Percentiles rank a stretch among this genome's conserved stretches.
phyloP scores from a whole-genome alignment of 495 filamentous ascomycete species.

The Copromyces sp. region DNA sequence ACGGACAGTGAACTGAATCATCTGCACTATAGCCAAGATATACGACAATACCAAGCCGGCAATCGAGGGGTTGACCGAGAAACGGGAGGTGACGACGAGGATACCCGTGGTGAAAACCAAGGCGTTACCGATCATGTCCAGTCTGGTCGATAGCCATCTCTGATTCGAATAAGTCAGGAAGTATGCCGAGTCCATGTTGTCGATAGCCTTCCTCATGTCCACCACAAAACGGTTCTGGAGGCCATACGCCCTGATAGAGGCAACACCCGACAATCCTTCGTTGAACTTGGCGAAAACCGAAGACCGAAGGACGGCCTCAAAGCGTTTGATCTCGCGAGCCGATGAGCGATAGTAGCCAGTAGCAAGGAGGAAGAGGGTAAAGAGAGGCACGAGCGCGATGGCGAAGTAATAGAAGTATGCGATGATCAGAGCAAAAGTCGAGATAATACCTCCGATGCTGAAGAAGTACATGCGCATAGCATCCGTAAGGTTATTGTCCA shows the following conservation, averaged over 20 bases:
- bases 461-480: conserved; percentile 90
- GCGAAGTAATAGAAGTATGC: conserved; percentile 91
- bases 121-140: conserved; percentile 72
- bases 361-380: conserved; percentile 70
- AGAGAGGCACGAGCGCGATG: conserved; percentile 75
- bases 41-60: conserved; percentile 83
- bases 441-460: conserved; percentile 65
- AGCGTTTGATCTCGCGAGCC: conserved; percentile 86
- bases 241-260: conserved; percentile 83
- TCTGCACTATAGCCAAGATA: conserved; percentile 87
- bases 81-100: conserved; percentile 88
- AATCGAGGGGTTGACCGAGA: conserved; percentile 73
- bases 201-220: conserved; percentile 61
- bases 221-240: conserved; percentile 59
- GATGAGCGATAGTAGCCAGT: conserved; percentile 84
- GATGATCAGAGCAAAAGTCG: conserved; percentile 81
- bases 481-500: conserved; percentile 90
- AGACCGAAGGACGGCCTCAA: conserved; percentile 81
- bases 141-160: conserved; percentile 75
- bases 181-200: conserved; percentile 88
- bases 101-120: conserved; percentile 83
- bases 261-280: conserved; percentile 73
- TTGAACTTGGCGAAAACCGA: conserved; percentile 83
- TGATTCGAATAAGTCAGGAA: conserved; percentile 92
- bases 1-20: conserved; percentile 90